Evolutionary conservation across 1,284 basidiomycete genomes (phyloP).

Genomic region (Tylopilus sp.): DNA sequence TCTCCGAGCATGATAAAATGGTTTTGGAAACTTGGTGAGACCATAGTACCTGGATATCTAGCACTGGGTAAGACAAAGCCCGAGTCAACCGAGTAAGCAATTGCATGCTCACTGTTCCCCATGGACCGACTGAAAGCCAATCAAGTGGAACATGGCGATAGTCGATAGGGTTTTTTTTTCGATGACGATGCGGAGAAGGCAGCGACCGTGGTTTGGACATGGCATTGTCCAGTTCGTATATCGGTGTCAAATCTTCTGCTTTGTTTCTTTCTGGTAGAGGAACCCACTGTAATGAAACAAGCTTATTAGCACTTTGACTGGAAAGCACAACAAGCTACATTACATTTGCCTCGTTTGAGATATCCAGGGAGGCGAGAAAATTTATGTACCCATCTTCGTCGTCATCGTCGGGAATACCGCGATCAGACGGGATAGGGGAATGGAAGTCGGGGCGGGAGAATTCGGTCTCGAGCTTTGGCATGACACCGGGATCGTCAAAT

Average conservation of each 20-base stretch:
- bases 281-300: constrained; percentile 20
- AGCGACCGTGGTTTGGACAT: constrained; percentile 1
- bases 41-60: constrained; percentile 19
- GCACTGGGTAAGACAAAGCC: not conserved
- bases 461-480: constrained; percentile 9
- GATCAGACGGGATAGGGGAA: constrained; percentile 1
- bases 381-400: constrained; percentile 24
- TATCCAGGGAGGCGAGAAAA: constrained; percentile 27
- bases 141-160: constrained; percentile 16
- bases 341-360: constrained; percentile 33
- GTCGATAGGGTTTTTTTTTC: constrained; percentile 18
- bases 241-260: constrained; percentile 32
- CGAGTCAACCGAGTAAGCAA: not conserved
- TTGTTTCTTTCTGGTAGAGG: constrained; percentile 28
- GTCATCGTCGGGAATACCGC: constrained; percentile 1
- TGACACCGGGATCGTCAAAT: not conserved
- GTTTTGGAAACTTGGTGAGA: constrained; percentile 23
- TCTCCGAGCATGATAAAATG: constrained; percentile 22
- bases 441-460: not conserved
- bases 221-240: constrained; percentile 2
- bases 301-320: constrained; percentile 4
- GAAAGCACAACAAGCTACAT: not conserved
- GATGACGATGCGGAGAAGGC: constrained; percentile 13
- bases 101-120: constrained; percentile 22
- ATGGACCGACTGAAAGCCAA: constrained; percentile 13